A percentile compares a stretch with the other conserved stretches of the same genome.
Evolutionary conservation across 2,329 filamentous ascomycete species (phyloP).

Genomic region (Hypoxylon sp.): DNA sequence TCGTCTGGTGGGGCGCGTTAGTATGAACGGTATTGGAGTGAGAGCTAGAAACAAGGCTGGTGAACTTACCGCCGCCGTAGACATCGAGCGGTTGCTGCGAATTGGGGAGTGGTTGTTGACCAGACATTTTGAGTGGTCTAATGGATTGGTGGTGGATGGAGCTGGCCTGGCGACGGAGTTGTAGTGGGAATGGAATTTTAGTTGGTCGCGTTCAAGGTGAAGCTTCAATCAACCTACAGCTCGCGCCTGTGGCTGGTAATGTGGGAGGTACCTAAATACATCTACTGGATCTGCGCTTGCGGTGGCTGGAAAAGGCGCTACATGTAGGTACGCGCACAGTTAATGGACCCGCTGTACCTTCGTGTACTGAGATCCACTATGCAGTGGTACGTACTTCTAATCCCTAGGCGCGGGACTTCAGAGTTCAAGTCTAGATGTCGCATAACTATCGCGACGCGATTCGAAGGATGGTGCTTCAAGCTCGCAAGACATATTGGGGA

Average conservation of each 20-base stretch:
- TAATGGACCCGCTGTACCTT: background rate
- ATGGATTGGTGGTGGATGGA: constrained; percentile 16
- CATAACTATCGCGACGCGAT: background rate
- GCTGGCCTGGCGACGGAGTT: constrained; percentile 21
- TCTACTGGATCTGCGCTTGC: background rate
- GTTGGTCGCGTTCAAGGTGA: constrained; percentile 35
- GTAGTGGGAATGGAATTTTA: constrained; percentile 14
- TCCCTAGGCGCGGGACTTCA: background rate
- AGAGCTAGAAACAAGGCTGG: constrained; percentile 31
- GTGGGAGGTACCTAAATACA: constrained; percentile 7
- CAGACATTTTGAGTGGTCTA: constrained; percentile 44
- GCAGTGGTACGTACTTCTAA: background rate
- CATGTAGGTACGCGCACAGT: no score
- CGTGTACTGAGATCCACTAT: background rate
- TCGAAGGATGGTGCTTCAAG: constrained; percentile 2
- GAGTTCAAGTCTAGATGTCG: background rate
- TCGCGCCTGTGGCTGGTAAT: constrained; percentile 39
- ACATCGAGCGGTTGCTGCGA: constrained; percentile 53
- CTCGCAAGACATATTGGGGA: background rate
- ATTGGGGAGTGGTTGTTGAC: constrained; percentile 52
- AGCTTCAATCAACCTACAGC: constrained; percentile 31
- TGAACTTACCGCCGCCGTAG: constrained; percentile 53
- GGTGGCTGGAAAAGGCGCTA: constrained; percentile 2
- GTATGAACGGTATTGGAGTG: background rate
- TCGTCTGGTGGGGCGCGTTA: constrained; percentile 75